Conservation (phyloP, 2,329 filamentous ascomycete species). For the Neopestalotiopsis clavispora region DNA sequence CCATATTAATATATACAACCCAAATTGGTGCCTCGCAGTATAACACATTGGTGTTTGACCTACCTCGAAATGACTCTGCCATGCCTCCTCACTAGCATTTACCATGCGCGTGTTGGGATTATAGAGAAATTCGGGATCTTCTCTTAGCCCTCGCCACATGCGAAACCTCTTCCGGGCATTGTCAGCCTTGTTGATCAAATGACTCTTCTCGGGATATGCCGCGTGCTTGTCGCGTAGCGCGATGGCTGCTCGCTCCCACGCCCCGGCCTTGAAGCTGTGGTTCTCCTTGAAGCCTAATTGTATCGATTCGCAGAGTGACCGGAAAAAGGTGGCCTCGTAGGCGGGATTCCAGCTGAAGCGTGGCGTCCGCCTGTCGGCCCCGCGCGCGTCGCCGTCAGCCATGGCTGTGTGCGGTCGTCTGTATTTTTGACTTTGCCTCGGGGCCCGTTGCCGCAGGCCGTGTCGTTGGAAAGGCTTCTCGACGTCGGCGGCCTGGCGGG, state of each 20-base stretch:
- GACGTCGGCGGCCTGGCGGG: background rate
- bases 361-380: conserved; percentile 42
- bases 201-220: conserved; percentile 63
- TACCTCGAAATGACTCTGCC: conserved; percentile 63
- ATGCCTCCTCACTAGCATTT: conserved; percentile 61
- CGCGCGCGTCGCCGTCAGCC: conserved; percentile 38
- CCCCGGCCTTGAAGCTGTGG: conserved; percentile 66
- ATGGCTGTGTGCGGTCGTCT: conserved; percentile 24
- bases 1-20: background rate
- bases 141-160: conserved; percentile 63
- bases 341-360: conserved; percentile 65
- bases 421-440: background rate
- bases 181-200: conserved; percentile 68
- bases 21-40: background rate
- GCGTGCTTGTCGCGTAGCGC: conserved; percentile 60
- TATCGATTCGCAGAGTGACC: conserved; percentile 64
- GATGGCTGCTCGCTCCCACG: conserved; percentile 62
- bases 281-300: conserved; percentile 59
- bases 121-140: conserved; percentile 62
- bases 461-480: background rate
- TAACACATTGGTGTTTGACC: conserved; percentile 27
- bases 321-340: conserved; percentile 66
- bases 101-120: conserved; percentile 55
- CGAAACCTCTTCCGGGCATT: conserved; percentile 67
- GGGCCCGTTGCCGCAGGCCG: background rate